Conservation (phyloP, 176 grass and related monocot species). For the Eremochloa ophiuroides region DNA sequence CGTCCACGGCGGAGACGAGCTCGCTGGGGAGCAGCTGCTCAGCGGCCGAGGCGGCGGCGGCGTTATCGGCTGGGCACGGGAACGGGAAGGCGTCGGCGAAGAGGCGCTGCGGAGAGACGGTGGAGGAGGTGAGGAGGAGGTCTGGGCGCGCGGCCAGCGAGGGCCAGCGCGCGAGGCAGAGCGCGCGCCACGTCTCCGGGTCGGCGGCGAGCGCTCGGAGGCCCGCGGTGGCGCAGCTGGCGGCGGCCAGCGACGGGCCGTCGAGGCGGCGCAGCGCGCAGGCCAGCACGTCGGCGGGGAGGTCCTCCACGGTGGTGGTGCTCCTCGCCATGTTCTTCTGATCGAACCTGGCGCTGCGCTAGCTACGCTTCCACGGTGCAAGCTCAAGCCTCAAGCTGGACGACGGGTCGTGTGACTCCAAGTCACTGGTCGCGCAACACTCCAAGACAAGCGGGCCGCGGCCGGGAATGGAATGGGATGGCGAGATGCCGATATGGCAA, state of each 20-base stretch:
- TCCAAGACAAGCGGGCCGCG: neutral
- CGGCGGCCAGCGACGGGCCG: constrained; percentile 46
- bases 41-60: neutral
- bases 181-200: constrained; percentile 51
- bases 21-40: neutral
- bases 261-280: constrained; percentile 48
- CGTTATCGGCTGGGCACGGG: neutral
- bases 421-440: neutral
- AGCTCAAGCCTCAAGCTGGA: neutral
- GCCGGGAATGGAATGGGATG: neutral
- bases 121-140: constrained; percentile 20
- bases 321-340: neutral
- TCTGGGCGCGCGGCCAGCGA: constrained; percentile 21
- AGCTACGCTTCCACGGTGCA: neutral
- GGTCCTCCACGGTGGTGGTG: constrained; percentile 35
- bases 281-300: constrained; percentile 50
- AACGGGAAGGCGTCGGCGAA: constrained; percentile 60
- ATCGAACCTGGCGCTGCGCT: too few species aligned
- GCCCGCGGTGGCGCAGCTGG: constrained; percentile 36
- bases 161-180: constrained; percentile 50
- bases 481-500: neutral
- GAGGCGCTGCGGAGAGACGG: constrained; percentile 32
- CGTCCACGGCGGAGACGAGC: constrained; percentile 51
- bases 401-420: neutral
- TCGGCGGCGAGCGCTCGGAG: constrained; percentile 39